Percentiles rank a stretch among this genome's conserved stretches.
These are phyloP conservation scores for Graphilbum fragrans DNA, from an alignment of 2,329 filamentous ascomycete genomes.

Conservation along the genomic window DNA sequence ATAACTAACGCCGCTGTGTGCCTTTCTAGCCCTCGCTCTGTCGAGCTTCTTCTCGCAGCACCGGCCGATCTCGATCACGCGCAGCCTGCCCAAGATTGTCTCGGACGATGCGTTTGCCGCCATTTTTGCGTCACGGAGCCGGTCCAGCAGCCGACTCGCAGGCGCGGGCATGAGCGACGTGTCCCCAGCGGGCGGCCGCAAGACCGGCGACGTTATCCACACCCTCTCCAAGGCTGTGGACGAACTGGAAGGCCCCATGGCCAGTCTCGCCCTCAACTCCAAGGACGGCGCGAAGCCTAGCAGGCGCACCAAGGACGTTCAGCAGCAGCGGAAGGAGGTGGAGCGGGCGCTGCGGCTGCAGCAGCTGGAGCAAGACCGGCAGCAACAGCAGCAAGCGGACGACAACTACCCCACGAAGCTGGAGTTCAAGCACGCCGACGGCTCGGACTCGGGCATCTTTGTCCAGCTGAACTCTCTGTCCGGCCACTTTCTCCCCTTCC, in stretches of 20 bases:
- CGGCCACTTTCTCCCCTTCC: constrained; percentile 66
- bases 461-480: constrained; percentile 58
- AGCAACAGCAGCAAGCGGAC: constrained; percentile 26
- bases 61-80: constrained; percentile 80
- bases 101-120: constrained; percentile 66
- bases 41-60: constrained; percentile 95
- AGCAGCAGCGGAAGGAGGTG: constrained; percentile 1
- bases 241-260: constrained; percentile 46
- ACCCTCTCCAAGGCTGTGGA: constrained; percentile 51
- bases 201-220: constrained; percentile 50
- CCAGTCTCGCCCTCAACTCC: constrained; percentile 32
- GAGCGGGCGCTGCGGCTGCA: constrained; percentile 3
- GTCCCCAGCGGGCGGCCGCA: constrained; percentile 17
- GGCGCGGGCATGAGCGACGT: no score
- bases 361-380: not conserved
- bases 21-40: constrained; percentile 63
- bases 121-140: constrained; percentile 57
- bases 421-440: constrained; percentile 43
- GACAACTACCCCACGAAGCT: constrained; percentile 36
- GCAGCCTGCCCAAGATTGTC: constrained; percentile 62
- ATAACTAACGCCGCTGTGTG: no score
- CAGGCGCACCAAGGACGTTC: constrained; percentile 15
- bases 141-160: constrained; percentile 8
- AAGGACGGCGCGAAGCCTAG: constrained; percentile 24
- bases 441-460: constrained; percentile 44